Evolutionary conservation across 2,329 filamentous ascomycete genomes (phyloP), one percentile per base, ranked within the genome.

Genomic region (Talaromyces sp.): DNA sequence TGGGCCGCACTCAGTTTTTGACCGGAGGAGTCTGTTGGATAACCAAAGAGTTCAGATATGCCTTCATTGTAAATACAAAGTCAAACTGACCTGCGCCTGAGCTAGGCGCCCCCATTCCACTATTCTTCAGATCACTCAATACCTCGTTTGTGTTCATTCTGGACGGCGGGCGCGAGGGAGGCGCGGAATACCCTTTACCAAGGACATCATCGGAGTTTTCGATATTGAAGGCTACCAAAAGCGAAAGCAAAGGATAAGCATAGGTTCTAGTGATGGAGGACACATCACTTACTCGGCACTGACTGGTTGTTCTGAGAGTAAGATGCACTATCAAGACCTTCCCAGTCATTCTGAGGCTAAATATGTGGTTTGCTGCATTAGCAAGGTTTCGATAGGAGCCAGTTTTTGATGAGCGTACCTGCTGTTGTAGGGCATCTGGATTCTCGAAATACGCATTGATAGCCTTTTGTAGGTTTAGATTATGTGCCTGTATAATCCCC

Each of bases 391-490:
- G 16, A 7, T 27, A 55, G 5, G 36, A 42, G 23, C 33, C 9
- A 12, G 23, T 47, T 52, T 51, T 6, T 23, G 36, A 28, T 27
- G 8, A 27, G 33, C 44, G 52, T 63, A 76, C 75, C 33, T 59
- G 40, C 7, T 66, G 63, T 51, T 71, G 69, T 23, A 72, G 67
- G 30, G 72, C 70, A 16, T 70, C 72, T 16, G 77, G 77, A 65
- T 79, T 76, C 68, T 81, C 78, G 36, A 79, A 79, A 65, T 77
- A 81, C 23, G 78, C 78, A 68, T 81, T 81, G 64, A 80, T 75
- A 34, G 79, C 79, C 67, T 75, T 76, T 47, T 79, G 73, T 1
- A 76, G 72, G 64, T 81, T 75, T 55, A 76, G 72, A 58, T 79
- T 75, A 64, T 79, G 75, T 58, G 76, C 77, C 79, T 80, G 58